Evolutionary conservation across 1,284 basidiomycete genomes (phyloP).

Genomic region (Filobasidium uniguttulatum): DNA sequence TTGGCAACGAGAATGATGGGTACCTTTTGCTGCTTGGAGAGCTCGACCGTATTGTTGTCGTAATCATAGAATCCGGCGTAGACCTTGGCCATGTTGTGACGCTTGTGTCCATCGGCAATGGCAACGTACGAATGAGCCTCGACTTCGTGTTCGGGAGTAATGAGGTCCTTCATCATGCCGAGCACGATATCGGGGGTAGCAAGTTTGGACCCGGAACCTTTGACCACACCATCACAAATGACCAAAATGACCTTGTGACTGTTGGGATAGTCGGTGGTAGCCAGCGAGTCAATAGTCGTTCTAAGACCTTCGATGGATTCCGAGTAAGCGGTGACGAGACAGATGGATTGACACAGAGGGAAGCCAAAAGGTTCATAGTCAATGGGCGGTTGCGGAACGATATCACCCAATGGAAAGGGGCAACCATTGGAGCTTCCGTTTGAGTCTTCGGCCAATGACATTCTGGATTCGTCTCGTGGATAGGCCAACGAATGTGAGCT

Average conservation of each 20-base stretch:
- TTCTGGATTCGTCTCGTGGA: constrained; percentile 28
- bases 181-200: constrained; percentile 91
- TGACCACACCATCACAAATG: constrained; percentile 97
- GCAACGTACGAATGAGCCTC: constrained; percentile 94
- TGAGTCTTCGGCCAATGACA: constrained; percentile 27
- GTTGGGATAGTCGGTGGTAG: constrained; percentile 97
- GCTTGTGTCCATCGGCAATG: constrained; percentile 96
- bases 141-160: constrained; percentile 71
- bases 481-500: constrained; percentile 63
- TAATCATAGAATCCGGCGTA: constrained; percentile 97
- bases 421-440: constrained; percentile 39
- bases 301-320: constrained; percentile 93
- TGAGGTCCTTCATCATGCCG: constrained; percentile 93
- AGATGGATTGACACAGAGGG: constrained; percentile 85
- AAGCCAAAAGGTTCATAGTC: constrained; percentile 95
- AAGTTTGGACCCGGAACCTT: constrained; percentile 74
- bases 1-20: constrained; percentile 93
- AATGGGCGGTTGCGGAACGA: constrained; percentile 79
- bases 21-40: constrained; percentile 88
- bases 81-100: constrained; percentile 98
- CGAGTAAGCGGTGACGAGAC: constrained; percentile 95
- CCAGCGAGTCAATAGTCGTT: constrained; percentile 92
- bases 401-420: constrained; percentile 75
- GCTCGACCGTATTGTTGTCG: constrained; percentile 80
- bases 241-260: constrained; percentile 92